These are phyloP conservation scores for Chlorociboria aeruginascens DNA, from an alignment of 495 filamentous ascomycete species.

Conservation along the genomic window DNA sequence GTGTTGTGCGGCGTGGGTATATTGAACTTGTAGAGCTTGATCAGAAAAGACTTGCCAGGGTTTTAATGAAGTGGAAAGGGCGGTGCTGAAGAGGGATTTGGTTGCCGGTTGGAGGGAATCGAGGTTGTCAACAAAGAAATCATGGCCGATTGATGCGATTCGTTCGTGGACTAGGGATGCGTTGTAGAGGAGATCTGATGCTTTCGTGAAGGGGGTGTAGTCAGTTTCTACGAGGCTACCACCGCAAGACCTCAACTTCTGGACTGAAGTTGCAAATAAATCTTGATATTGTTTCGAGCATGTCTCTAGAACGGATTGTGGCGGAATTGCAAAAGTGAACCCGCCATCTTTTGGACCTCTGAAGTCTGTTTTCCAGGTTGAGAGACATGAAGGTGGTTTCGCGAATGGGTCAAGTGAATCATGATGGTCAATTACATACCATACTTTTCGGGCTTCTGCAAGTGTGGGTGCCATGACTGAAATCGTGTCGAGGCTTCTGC, in stretches of 20 bases:
- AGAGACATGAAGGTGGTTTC: constrained; percentile 24
- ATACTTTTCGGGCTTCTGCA: constrained; percentile 42
- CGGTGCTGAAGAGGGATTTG: constrained; percentile 33
- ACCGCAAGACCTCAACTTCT: constrained; percentile 33
- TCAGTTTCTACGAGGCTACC: constrained; percentile 38
- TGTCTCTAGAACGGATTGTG: constrained; percentile 29
- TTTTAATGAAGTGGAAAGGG: constrained; percentile 31
- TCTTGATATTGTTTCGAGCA: constrained; percentile 34
- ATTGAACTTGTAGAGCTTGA: constrained; percentile 34
- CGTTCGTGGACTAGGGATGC: constrained; percentile 46
- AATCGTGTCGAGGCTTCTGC: constrained; percentile 47
- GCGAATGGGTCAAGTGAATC: constrained; percentile 46
- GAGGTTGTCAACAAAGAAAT: constrained; percentile 11
- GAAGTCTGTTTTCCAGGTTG: constrained; percentile 36
- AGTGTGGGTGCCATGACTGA: constrained; percentile 45
- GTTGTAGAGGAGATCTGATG: constrained; percentile 45
- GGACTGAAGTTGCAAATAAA: constrained; percentile 34
- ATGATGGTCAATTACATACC: constrained; percentile 40
- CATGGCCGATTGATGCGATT: constrained; percentile 22
- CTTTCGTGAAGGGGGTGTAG: constrained; percentile 42
- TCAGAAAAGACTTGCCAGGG: constrained; percentile 45
- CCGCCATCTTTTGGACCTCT: constrained; percentile 21
- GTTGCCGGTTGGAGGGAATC: constrained; percentile 41
- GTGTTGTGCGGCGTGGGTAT: constrained; percentile 34
- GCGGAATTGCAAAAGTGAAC: constrained; percentile 46